Evolutionary conservation across 495 filamentous ascomycete genomes (phyloP), one percentile per base, ranked within the genome.

Genomic region (Hypomontagnella monticulosa): DNA sequence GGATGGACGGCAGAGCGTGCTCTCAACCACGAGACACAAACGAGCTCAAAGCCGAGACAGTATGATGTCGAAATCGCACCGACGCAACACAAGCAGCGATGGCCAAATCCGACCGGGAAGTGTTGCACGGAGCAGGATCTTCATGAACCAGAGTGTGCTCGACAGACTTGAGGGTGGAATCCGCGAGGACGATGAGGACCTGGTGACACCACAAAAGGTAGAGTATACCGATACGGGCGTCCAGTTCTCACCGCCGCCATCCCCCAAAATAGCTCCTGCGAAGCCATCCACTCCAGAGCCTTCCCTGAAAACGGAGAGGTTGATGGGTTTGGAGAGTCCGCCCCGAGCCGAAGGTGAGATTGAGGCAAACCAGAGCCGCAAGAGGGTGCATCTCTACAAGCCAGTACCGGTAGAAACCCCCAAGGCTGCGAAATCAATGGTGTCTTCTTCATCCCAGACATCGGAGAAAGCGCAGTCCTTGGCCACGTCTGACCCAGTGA

Each of bases 211-310:
- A 14, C 32, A 40, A 5, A 67, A 71, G 63, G 57, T 63, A 34
- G 42, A 67, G 47, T 71, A 71, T 46, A 83, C 83, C 37, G 91
- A 96, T 73, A 83, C 83, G n/a, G 91, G 87, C 2, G 83, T 91
- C 38, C 93, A 97, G 73, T 93, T 83, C 68, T 92, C 93, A 41
- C 92, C 92, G 41, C 93, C 91, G 5, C 81, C 88, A 1, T 96
- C 91, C 14, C 92, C 92, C 4, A 80, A 77, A 42, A 50, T 84
- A n/a, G 62, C 75, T 30, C 72, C 76, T 0, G 57, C 59, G 23
- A 80, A 77, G 67, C 73, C 81, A 5, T 58, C 79, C 34, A 79
- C 76, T 8, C 74, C 76, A 9, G 79, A 83, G 59, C 76, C 75
- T 10, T 8, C 61, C 7, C 57, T 72, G 8, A 75, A 69, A 55